These are phyloP conservation scores for Dendrobium chrysotoxum DNA, from an alignment of 106 monocot genomes.

Conservation along the genomic window DNA sequence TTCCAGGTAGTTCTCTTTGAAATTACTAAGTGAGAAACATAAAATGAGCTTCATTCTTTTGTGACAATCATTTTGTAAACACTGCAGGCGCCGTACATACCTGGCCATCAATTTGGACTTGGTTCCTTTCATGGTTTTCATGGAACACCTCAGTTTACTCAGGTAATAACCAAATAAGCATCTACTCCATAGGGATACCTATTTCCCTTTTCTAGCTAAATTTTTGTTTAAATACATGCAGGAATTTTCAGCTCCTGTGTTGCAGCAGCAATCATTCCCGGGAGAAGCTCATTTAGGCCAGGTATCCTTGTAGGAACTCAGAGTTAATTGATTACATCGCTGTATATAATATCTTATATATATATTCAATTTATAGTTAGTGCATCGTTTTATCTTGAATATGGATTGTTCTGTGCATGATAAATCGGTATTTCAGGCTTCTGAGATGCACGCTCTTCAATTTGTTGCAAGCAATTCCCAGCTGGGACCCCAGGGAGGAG, in stretches of 20 bases:
- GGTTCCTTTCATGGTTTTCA: conserved; percentile 8
- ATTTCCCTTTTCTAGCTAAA: not conserved
- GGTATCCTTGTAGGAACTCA: not conserved
- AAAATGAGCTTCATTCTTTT: not conserved
- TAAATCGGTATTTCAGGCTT: not conserved
- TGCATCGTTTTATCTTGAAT: not conserved
- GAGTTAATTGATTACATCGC: not conserved
- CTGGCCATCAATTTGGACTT: conserved; percentile 10
- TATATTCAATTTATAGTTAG: not conserved
- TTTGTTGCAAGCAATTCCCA: conserved; percentile 22
- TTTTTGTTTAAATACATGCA: not conserved
- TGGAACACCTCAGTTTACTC: conserved; percentile 12
- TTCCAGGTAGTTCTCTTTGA: conserved; percentile 29
- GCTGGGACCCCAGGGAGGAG: conserved; percentile 20
- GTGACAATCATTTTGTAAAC: not conserved
- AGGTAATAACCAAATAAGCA: not conserved
- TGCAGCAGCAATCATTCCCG: conserved; percentile 1
- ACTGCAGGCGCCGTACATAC: conserved; percentile 9
- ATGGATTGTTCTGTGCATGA: not conserved
- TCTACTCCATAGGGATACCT: not conserved
- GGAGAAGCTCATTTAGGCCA: conserved; percentile 6
- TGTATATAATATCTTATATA: not conserved
- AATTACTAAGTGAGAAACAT: not conserved
- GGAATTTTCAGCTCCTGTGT: conserved; percentile 15
- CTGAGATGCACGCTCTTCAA: conserved; percentile 23